A percentile compares a stretch with the other conserved stretches of the same genome.
phyloP scores from a whole-genome alignment of 345 rosid species.

The Arabis hirsuta region DNA sequence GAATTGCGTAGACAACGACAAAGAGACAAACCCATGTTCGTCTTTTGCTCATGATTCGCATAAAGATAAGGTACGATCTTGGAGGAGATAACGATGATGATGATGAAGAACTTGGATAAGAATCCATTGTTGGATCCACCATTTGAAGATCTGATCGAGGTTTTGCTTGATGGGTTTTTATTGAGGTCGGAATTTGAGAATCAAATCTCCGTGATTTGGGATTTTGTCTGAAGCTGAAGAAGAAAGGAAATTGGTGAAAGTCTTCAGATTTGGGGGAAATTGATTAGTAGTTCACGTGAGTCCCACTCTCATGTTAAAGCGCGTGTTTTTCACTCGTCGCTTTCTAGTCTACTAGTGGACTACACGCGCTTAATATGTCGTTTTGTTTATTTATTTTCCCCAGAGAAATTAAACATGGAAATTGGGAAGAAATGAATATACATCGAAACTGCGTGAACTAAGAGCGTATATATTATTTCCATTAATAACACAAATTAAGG shows the following conservation, averaged over 20 bases:
- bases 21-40: slow-evolving; percentile 92
- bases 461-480: neutral
- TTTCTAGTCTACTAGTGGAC: slow-evolving; percentile 1
- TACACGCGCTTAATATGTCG: slow-evolving; percentile 35
- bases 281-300: slow-evolving; percentile 28
- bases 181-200: slow-evolving; percentile 26
- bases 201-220: slow-evolving; percentile 34
- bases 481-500: neutral
- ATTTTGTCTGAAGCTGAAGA: slow-evolving; percentile 29
- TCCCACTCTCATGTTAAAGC: slow-evolving; percentile 30
- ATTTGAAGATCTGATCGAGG: slow-evolving; percentile 20
- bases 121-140: slow-evolving; percentile 31
- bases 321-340: slow-evolving; percentile 18
- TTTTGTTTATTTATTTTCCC: slow-evolving; percentile 4
- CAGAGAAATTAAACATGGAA: slow-evolving; percentile 5
- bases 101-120: slow-evolving; percentile 21
- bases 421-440: slow-evolving; percentile 8
- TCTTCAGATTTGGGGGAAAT: slow-evolving; percentile 37
- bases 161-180: neutral
- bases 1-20: slow-evolving; percentile 70
- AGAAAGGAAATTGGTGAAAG: slow-evolving; percentile 21
- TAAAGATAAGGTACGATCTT: slow-evolving; percentile 55
- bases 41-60: slow-evolving; percentile 87
- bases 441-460: slow-evolving; percentile 34
- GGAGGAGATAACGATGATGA: slow-evolving; percentile 40